These are phyloP conservation scores for Phytophthora cactorum DNA, from an alignment of 352 stramenopile genomes.

Conservation along the genomic window DNA sequence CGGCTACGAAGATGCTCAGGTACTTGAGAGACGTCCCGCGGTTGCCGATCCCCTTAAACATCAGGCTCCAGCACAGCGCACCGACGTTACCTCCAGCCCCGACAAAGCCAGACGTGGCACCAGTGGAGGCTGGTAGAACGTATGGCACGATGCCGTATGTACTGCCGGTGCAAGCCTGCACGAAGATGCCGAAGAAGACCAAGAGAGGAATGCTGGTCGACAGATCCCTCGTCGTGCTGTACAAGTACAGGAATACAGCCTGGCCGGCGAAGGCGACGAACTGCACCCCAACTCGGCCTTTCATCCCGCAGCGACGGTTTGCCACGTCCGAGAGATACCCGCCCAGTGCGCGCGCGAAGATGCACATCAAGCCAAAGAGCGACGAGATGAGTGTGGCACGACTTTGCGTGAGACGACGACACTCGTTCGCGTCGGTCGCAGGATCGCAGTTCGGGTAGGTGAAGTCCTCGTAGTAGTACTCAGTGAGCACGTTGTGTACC, in stretches of 20 bases:
- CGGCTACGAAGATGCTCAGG: conserved; percentile 50
- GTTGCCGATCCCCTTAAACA: conserved; percentile 58
- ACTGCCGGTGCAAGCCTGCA: conserved; percentile 52
- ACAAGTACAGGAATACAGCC: conserved; percentile 84
- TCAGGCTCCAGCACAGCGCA: conserved; percentile 55
- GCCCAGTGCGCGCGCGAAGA: conserved; percentile 91
- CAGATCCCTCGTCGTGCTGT: conserved; percentile 63
- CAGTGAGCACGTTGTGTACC: conserved; percentile 93
- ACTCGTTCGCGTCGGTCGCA: conserved; percentile 34
- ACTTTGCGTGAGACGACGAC: conserved; percentile 36
- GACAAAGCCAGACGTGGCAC: conserved; percentile 55
- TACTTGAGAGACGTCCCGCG: conserved; percentile 51
- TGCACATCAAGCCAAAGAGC: conserved; percentile 93
- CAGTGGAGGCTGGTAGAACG: conserved; percentile 47
- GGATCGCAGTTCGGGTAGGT: conserved; percentile 53
- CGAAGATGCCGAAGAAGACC: conserved; percentile 91
- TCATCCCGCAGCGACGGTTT: conserved; percentile 82
- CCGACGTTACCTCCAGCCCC: conserved; percentile 63
- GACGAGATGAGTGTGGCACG: conserved; percentile 86
- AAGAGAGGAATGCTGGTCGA: conserved; percentile 74
- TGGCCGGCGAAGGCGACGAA: conserved; percentile 77
- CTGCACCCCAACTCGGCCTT: conserved; percentile 85
- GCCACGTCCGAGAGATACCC: conserved; percentile 82
- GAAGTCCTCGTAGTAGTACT: conserved; percentile 93
- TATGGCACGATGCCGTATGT: conserved; percentile 76